phyloP scores from a whole-genome alignment of 345 rosid genomes.

The Ceriops zippeliana region DNA sequence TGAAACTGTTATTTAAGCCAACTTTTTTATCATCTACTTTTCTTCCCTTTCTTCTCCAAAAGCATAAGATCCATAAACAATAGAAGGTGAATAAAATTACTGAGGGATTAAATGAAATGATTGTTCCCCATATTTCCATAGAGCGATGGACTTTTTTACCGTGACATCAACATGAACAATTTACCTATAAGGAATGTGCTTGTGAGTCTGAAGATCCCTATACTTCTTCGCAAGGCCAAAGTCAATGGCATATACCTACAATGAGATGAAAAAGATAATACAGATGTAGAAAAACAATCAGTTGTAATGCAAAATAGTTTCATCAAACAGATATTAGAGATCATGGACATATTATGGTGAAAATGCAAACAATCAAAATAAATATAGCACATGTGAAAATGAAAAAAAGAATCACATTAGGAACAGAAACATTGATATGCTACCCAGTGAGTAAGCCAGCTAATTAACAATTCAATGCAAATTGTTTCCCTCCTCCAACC shows the following conservation, averaged over 20 bases:
- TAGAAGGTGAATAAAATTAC: too few species aligned
- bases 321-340: too few species aligned
- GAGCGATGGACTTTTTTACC: background rate
- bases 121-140: too few species aligned
- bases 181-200: conserved; percentile 84
- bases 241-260: conserved; percentile 72
- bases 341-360: too few species aligned
- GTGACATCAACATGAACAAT: conserved; percentile 2
- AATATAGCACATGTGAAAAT: too few species aligned
- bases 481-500: too few species aligned
- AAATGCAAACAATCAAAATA: too few species aligned
- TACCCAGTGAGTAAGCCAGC: too few species aligned
- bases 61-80: background rate
- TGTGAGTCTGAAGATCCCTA: conserved; percentile 87
- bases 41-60: too few species aligned
- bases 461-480: too few species aligned
- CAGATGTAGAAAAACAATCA: background rate
- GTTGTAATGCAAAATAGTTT: background rate
- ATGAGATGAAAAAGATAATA: conserved; percentile 8
- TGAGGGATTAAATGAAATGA: too few species aligned
- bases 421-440: background rate
- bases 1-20: background rate
- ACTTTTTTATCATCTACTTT: too few species aligned
- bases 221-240: conserved; percentile 89
- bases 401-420: background rate